These are phyloP conservation scores for Ascoidea asiatica DNA, from an alignment of 805 yeast genomes.

Conservation along the genomic window DNA sequence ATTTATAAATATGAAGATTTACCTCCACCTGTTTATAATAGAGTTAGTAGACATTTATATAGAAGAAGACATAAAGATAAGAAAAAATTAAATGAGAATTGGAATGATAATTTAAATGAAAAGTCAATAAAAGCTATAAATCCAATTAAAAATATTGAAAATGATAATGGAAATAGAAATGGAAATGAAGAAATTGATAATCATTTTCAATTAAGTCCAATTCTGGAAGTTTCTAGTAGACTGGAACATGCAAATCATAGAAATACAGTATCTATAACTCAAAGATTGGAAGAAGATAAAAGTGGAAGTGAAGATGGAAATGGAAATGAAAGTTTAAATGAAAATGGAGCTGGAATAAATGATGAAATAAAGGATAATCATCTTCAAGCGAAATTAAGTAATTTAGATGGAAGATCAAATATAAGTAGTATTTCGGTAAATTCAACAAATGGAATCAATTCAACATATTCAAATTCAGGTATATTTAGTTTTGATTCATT, in stretches of 20 bases:
- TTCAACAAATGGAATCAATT: not conserved
- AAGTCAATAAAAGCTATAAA: slow-evolving; percentile 8
- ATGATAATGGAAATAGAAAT: slow-evolving; percentile 18
- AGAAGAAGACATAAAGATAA: not conserved
- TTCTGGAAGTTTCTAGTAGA: not conserved
- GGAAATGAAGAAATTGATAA: slow-evolving; percentile 19
- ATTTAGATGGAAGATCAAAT: not conserved
- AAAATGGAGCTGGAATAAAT: no score
- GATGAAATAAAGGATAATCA: no score
- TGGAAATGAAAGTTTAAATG: no score
- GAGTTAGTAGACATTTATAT: slow-evolving; percentile 2
- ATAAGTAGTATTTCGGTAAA: not conserved
- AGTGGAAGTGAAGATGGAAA: no score
- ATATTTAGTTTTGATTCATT: not conserved
- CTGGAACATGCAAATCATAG: not conserved
- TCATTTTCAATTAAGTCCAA: not conserved
- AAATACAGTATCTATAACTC: not conserved
- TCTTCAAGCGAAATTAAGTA: not conserved
- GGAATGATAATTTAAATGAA: not conserved
- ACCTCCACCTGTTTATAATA: slow-evolving; percentile 36
- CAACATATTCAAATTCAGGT: no score
- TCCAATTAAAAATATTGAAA: slow-evolving; percentile 15
- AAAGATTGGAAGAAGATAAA: no score
- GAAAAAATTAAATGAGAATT: not conserved
- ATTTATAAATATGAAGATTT: slow-evolving; percentile 51